These are phyloP conservation scores for Cenchrus fungigraminus DNA, from an alignment of 176 grass and related monocot genomes.

Conservation along the genomic window DNA sequence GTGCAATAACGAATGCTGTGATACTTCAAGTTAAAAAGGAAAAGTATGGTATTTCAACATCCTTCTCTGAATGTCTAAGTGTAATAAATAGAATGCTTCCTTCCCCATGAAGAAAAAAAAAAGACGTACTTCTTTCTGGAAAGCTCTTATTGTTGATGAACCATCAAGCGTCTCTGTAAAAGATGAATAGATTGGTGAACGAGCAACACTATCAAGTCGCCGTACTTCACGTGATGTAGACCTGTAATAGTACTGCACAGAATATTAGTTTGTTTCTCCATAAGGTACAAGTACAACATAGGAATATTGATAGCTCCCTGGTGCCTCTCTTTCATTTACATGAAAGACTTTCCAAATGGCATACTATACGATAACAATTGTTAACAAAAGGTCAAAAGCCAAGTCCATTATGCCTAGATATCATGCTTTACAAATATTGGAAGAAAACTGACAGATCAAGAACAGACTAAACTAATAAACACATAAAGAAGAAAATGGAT, in stretches of 20 bases:
- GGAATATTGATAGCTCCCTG: not conserved
- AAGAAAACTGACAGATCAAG: not conserved
- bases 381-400: not conserved
- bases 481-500: not conserved
- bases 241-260: conserved; percentile 87
- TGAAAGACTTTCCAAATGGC: not conserved
- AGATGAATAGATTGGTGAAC: conserved; percentile 97
- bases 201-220: conserved; percentile 90
- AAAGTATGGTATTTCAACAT: not conserved
- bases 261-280: conserved; percentile 43
- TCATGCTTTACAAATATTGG: not conserved
- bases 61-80: conserved; percentile 4
- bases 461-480: not conserved
- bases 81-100: conserved; percentile 46
- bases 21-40: not conserved
- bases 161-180: conserved; percentile 93
- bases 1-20: not conserved
- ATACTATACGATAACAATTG: conserved; percentile 2
- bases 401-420: not conserved
- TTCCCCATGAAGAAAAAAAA: conserved; percentile 27
- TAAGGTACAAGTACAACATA: not conserved
- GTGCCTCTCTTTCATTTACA: not conserved
- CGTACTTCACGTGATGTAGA: conserved; percentile 94
- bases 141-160: conserved; percentile 93
- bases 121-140: conserved; percentile 72